Conservation (phyloP, 257 asterid species). For the Jacaranda mimosifolia region DNA sequence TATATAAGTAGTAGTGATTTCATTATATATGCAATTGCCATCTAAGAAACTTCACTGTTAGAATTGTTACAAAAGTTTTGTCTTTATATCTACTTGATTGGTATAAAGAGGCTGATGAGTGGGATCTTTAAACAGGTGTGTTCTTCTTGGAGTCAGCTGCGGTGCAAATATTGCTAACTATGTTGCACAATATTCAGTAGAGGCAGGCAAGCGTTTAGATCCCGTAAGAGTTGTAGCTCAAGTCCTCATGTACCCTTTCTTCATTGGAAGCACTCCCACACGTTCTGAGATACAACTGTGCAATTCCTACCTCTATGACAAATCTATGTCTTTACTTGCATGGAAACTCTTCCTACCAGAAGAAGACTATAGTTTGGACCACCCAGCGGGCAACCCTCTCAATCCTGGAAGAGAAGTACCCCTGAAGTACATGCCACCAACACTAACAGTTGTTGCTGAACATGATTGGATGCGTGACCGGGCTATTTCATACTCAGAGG, state of each 20-base stretch:
- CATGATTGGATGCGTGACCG: constrained; percentile 92
- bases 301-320: constrained; percentile 80
- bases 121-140: constrained; percentile 64
- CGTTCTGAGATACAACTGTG: constrained; percentile 65
- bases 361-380: constrained; percentile 65
- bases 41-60: background rate
- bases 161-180: constrained; percentile 84
- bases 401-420: constrained; percentile 44
- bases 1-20: background rate
- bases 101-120: constrained; percentile 32
- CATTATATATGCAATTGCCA: background rate
- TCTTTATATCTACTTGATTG: background rate
- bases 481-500: constrained; percentile 81
- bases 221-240: constrained; percentile 88
- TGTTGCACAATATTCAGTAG: constrained; percentile 61
- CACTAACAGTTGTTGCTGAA: constrained; percentile 80
- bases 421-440: constrained; percentile 81
- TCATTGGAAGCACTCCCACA: constrained; percentile 72
- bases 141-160: constrained; percentile 84
- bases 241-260: constrained; percentile 85
- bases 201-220: constrained; percentile 65
- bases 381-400: constrained; percentile 82
- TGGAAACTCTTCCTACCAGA: constrained; percentile 84
- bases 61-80: background rate
- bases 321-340: constrained; percentile 65